Percentiles rank a stretch among this genome's conserved stretches.
phyloP scores from a whole-genome alignment of 345 rosid genomes.

The Populus alba region DNA sequence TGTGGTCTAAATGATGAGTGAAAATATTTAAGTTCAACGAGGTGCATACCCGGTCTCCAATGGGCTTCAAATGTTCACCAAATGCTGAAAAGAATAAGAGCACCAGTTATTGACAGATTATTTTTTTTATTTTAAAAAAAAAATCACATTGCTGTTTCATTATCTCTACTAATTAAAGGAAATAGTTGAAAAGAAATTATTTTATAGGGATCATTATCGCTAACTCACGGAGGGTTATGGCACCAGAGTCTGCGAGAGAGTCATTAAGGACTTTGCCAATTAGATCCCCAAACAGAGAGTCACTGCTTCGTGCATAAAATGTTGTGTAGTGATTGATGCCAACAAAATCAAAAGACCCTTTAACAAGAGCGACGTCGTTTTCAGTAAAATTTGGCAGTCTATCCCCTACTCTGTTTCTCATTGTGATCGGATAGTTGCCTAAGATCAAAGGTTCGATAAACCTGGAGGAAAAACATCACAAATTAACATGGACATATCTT shows the following conservation, averaged over 20 bases:
- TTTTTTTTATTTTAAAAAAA: too few relatives aligned
- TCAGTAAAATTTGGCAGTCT: slow-evolving; percentile 68
- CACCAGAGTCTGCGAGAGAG: slow-evolving; percentile 74
- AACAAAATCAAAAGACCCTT: slow-evolving; percentile 86
- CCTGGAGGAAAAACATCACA: slow-evolving; percentile 36
- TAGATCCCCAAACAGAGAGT: slow-evolving; percentile 9
- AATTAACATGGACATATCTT: not conserved
- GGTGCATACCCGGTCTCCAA: slow-evolving; percentile 67
- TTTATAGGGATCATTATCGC: not conserved
- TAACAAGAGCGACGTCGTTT: slow-evolving; percentile 53
- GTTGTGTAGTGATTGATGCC: slow-evolving; percentile 98
- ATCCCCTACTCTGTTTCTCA: slow-evolving; percentile 68
- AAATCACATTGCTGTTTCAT: not conserved
- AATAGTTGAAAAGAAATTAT: not conserved
- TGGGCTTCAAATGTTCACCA: slow-evolving; percentile 37
- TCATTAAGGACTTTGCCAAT: slow-evolving; percentile 53
- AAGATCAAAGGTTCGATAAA: slow-evolving; percentile 79
- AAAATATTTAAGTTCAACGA: not conserved
- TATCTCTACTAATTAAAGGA: not conserved
- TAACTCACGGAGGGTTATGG: slow-evolving; percentile 70
- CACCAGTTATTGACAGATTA: not conserved
- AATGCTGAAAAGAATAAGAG: slow-evolving; percentile 52
- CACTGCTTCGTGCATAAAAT: slow-evolving; percentile 51
- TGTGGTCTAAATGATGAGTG: not conserved
- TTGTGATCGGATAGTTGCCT: slow-evolving; percentile 89